A percentile compares a stretch with the other conserved stretches of the same genome.
phyloP scores from a whole-genome alignment of 2,329 filamentous ascomycete species.

The Cladosporium sp. region DNA sequence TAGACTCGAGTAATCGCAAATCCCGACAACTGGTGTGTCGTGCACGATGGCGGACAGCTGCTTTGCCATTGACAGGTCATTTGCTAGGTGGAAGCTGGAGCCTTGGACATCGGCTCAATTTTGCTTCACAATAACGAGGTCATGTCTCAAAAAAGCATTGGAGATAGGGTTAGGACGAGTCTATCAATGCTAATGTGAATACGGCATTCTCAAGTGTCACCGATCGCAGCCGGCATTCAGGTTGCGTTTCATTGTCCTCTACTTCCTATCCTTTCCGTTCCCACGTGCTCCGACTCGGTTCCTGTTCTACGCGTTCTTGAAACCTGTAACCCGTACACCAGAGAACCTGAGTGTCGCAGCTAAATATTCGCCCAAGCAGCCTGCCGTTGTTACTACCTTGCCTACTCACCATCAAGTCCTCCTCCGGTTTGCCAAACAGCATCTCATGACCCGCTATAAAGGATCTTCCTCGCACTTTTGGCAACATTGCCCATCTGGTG shows the following conservation, averaged over 20 bases:
- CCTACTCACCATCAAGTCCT: not conserved
- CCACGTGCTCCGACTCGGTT: conserved; percentile 6
- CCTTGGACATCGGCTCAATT: not conserved
- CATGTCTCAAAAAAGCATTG: not conserved
- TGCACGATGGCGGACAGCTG: conserved; percentile 5
- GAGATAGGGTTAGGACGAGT: not conserved
- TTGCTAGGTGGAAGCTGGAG: not conserved
- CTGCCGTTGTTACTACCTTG: not conserved
- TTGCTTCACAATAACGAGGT: not conserved
- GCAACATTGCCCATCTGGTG: not conserved
- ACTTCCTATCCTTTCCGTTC: not conserved
- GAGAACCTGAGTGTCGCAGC: conserved; percentile 5
- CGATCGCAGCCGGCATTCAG: not conserved
- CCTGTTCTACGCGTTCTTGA: not conserved
- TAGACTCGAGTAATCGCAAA: conserved; percentile 14
- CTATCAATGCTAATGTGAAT: conserved; percentile 12
- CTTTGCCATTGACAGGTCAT: conserved; percentile 8
- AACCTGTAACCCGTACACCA: not conserved
- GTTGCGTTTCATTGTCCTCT: conserved; percentile 3
- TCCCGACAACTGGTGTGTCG: not conserved
- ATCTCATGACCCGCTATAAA: conserved; percentile 9
- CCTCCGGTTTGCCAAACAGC: conserved; percentile 1
- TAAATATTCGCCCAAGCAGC: not conserved
- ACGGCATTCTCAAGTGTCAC: not conserved
- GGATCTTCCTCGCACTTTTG: not conserved